These are phyloP conservation scores for Coccomyxa subellipsoidea DNA, from an alignment of 163 green algal genomes.

Conservation along the genomic window DNA sequence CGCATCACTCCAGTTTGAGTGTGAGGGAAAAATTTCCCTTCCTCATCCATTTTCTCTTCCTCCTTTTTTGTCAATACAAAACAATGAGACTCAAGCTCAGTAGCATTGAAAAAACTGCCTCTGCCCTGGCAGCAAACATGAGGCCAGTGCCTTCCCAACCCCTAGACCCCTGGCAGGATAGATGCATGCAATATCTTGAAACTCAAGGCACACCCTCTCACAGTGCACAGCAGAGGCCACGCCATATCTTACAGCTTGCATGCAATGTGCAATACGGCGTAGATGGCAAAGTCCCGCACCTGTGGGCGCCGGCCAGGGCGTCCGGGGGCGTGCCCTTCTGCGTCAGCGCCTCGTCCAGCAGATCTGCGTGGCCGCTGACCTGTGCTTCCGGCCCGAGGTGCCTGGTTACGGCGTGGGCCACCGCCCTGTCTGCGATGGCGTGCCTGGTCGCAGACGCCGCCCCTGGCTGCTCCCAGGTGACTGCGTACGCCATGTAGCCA, in stretches of 20 bases:
- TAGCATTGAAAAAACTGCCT: no score
- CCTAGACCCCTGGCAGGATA: no score
- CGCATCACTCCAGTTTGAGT: not conserved
- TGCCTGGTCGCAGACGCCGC: conserved; percentile 27
- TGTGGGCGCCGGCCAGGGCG: conserved; percentile 5
- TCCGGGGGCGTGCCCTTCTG: conserved; percentile 13
- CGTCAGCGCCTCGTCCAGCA: conserved; percentile 53
- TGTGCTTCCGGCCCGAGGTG: conserved; percentile 43
- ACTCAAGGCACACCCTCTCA: no score
- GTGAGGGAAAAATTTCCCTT: no score
- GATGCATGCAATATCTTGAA: no score
- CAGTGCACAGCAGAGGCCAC: no score
- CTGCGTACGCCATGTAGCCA: conserved; percentile 72
- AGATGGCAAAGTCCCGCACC: not conserved
- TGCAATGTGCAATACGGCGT: not conserved
- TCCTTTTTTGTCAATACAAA: no score
- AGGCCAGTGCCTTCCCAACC: no score
- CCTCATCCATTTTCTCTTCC: no score
- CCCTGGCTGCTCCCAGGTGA: conserved; percentile 59
- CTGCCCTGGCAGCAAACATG: no score
- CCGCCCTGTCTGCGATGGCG: conserved; percentile 39
- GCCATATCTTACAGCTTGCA: no score
- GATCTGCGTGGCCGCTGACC: conserved; percentile 27
- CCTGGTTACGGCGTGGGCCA: conserved; percentile 38
- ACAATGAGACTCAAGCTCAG: no score